These are phyloP conservation scores for Spinacia oleracea DNA, from an alignment of 179 eudicot genomes.

Conservation along the genomic window DNA sequence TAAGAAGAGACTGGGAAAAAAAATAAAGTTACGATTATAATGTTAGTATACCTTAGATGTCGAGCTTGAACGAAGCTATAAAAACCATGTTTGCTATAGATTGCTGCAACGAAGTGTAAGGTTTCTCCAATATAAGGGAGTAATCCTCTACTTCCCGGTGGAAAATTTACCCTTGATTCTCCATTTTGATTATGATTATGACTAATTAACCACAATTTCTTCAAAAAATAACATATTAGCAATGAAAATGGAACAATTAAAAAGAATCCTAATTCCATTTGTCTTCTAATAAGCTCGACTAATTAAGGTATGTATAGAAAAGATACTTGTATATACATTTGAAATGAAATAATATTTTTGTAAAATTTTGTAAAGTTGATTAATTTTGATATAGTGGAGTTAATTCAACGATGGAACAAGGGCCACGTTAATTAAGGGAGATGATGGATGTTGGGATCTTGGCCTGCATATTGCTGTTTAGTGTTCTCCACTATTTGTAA, in stretches of 20 bases:
- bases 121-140: slow-evolving; percentile 36
- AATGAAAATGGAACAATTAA: neutral
- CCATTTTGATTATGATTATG: neutral
- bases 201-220: slow-evolving; percentile 10
- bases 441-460: slow-evolving; percentile 31
- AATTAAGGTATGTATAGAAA: no score
- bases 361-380: neutral
- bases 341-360: neutral
- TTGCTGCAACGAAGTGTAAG: slow-evolving; percentile 32
- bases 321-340: neutral
- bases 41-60: slow-evolving; percentile 21
- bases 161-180: slow-evolving; percentile 9
- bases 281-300: neutral
- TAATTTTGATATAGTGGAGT: neutral
- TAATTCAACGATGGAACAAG: slow-evolving; percentile 4
- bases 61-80: slow-evolving; percentile 36
- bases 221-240: neutral
- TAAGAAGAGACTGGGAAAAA: no score
- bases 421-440: slow-evolving; percentile 4
- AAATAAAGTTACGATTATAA: neutral
- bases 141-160: slow-evolving; percentile 34
- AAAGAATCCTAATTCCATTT: neutral
- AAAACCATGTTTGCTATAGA: slow-evolving; percentile 32
- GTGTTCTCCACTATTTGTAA: slow-evolving; percentile 24
- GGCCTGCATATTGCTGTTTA: slow-evolving; percentile 18